Evolutionary conservation across 768 basidiomycete genomes (phyloP).

Genomic region (Calvatia gigantea): DNA sequence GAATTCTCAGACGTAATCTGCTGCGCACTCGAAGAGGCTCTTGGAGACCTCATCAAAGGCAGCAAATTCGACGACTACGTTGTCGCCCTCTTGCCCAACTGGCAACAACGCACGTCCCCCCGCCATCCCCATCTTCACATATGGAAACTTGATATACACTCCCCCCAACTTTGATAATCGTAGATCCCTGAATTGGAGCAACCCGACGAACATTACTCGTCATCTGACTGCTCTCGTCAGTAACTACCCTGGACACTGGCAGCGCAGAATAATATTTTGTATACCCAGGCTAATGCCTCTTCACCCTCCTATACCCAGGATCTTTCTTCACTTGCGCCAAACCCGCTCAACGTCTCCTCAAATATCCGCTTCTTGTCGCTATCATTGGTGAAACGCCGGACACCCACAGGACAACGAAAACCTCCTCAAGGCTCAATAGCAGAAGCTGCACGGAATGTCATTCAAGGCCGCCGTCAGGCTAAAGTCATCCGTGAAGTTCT

Average conservation of each 20-base stretch:
- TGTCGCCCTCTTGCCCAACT: slow-evolving; percentile 67
- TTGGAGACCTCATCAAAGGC: slow-evolving; percentile 60
- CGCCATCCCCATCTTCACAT: slow-evolving; percentile 10
- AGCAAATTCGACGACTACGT: slow-evolving; percentile 68
- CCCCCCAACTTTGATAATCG: too few species aligned
- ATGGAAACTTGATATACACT: background rate
- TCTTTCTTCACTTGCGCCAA: slow-evolving; percentile 91
- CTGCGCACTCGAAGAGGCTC: slow-evolving; percentile 59
- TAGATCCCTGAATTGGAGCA: slow-evolving; percentile 70
- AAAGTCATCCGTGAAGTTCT: slow-evolving; percentile 81
- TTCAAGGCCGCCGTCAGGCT: slow-evolving; percentile 70
- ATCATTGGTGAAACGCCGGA: slow-evolving; percentile 75
- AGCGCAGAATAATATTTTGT: slow-evolving; percentile 61
- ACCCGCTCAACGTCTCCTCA: slow-evolving; percentile 93
- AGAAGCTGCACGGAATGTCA: slow-evolving; percentile 71
- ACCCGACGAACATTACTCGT: slow-evolving; percentile 75
- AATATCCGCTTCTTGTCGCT: slow-evolving; percentile 81
- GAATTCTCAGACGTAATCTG: slow-evolving; percentile 65
- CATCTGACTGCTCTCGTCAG: slow-evolving; percentile 66
- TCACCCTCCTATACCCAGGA: slow-evolving; percentile 88
- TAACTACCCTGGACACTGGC: slow-evolving; percentile 48
- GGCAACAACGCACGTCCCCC: slow-evolving; percentile 52
- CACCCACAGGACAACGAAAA: slow-evolving; percentile 61
- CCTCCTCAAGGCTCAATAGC: slow-evolving; percentile 47
- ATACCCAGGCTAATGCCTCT: slow-evolving; percentile 63